Evolutionary conservation across 768 basidiomycete genomes (phyloP), one percentile per base, ranked within the genome.

Genomic region (Xerocomellus intermedius): DNA sequence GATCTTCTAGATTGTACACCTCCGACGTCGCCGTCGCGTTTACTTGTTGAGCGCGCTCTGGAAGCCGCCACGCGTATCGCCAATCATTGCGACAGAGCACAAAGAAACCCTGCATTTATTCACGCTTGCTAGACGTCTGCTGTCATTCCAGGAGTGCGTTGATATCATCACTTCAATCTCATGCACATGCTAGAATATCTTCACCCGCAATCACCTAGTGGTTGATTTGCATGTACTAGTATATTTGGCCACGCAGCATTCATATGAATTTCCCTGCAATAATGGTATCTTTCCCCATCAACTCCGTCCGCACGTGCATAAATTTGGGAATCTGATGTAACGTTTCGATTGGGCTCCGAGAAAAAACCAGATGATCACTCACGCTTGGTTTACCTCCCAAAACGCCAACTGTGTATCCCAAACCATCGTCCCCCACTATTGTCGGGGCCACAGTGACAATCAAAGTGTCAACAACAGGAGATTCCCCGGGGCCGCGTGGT

Each of bases 391-490:
- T 50, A 33, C 62, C 51, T 58, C 50, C 49, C 12, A 53, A 42
- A 41, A 17, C 35, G 21, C 56, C 54, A 64, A 64, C 57, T 21
- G 69, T 70, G 59, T 88, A 89, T 9, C 81, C 80, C 0, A 91
- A 69, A 7, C 89, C 92, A n/a, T 77, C 74, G 2, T 71, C 69
- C 0, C 95, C 95, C 5, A 98, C 86, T 16, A 94, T 70, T n/a
- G 77, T 79, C 0, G 97, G 97, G 1, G 95, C 90, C 19, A 92
- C 80, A 4, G 97, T 98, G 42, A 98, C 74, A 42, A 98, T 80
- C 19, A 97, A 64, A 13, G 79, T 77, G 68, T 98, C 90, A 6
- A 96, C 77, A 13, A 82, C 56, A 28, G 67, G 64, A 14, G 58
- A 50, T 42, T 57, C 56, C 24, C 48, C 38, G 17, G 55, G 33